These are phyloP conservation scores for Coniochaeta sp. DNA, from an alignment of 2,329 filamentous ascomycete genomes.

Conservation along the genomic window DNA sequence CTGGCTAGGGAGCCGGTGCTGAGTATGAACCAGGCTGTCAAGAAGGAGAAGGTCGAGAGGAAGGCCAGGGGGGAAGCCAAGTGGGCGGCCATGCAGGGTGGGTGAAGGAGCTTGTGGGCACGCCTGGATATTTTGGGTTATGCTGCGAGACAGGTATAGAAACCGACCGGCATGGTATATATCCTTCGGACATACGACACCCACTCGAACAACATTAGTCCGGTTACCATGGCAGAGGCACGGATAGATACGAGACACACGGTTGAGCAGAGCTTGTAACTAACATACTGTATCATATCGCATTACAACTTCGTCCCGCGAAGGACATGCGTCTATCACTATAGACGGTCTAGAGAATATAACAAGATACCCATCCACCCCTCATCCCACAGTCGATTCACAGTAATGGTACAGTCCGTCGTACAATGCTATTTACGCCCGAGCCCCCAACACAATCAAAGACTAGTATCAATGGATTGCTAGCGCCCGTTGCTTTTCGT, in stretches of 20 bases:
- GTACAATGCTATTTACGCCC: neutral
- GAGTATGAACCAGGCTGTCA: conserved; percentile 63
- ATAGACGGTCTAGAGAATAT: neutral
- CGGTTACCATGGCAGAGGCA: neutral
- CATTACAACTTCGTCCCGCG: neutral
- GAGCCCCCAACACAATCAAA: neutral
- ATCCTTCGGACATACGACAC: no score
- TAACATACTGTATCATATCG: neutral
- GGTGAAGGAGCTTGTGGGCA: neutral
- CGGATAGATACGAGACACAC: neutral
- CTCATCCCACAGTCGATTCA: neutral
- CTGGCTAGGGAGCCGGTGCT: conserved; percentile 37
- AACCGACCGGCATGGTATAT: no score
- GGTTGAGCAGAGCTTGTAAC: neutral
- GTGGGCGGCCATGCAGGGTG: conserved; percentile 5
- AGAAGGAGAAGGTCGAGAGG: conserved; percentile 53
- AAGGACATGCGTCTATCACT: neutral
- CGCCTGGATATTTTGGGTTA: no score
- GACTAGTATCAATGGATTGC: neutral
- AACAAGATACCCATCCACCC: neutral
- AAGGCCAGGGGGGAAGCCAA: conserved; percentile 28
- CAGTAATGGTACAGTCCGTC: neutral
- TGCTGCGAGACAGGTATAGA: no score
- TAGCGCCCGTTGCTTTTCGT: no score
- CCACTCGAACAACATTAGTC: no score